Percentiles rank a stretch among this genome's conserved stretches.
Evolutionary conservation across 1,139 yeast species (phyloP).

Genomic region (Kodamaea derodonti): DNA sequence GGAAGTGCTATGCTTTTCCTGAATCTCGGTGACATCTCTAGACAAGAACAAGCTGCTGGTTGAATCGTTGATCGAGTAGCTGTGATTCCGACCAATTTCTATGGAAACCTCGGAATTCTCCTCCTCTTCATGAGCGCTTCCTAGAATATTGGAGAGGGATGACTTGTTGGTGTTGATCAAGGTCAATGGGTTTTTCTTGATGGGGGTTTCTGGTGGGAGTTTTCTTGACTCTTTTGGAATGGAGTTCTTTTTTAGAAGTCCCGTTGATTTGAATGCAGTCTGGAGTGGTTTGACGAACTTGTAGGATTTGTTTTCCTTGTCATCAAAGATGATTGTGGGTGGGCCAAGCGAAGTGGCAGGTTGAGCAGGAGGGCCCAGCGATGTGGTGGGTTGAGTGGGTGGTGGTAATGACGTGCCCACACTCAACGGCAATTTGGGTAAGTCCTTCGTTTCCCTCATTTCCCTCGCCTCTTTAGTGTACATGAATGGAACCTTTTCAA

Average conservation of each 20-base stretch:
- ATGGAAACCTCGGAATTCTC: slow-evolving; percentile 31
- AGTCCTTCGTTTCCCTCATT: no score
- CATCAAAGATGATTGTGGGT: no score
- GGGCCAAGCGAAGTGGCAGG: no score
- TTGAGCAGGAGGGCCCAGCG: no score
- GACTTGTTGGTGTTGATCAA: slow-evolving; percentile 27
- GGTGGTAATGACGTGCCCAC: no score
- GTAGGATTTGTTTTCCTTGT: slow-evolving; percentile 45
- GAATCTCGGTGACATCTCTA: no score
- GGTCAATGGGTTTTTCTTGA: slow-evolving; percentile 57
- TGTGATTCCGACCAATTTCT: slow-evolving; percentile 39
- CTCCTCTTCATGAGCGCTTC: slow-evolving; percentile 21
- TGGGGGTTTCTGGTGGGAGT: slow-evolving; percentile 76
- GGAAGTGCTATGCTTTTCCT: slow-evolving; percentile 18
- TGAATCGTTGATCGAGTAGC: slow-evolving; percentile 24
- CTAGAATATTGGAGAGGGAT: slow-evolving; percentile 17
- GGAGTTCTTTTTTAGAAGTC: slow-evolving; percentile 68
- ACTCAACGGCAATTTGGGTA: no score
- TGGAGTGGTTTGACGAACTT: slow-evolving; percentile 79
- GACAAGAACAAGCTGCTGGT: slow-evolving; percentile 37
- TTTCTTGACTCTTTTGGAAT: slow-evolving; percentile 32
- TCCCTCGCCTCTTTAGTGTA: no score
- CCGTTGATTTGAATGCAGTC: slow-evolving; percentile 77
- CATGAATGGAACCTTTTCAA: no score
- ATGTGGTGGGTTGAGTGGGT: no score